A percentile compares a stretch with the other conserved stretches of the same genome.
Evolutionary conservation across 1,284 basidiomycete species (phyloP).

Genomic region (Cryptococcus deneoformans): DNA sequence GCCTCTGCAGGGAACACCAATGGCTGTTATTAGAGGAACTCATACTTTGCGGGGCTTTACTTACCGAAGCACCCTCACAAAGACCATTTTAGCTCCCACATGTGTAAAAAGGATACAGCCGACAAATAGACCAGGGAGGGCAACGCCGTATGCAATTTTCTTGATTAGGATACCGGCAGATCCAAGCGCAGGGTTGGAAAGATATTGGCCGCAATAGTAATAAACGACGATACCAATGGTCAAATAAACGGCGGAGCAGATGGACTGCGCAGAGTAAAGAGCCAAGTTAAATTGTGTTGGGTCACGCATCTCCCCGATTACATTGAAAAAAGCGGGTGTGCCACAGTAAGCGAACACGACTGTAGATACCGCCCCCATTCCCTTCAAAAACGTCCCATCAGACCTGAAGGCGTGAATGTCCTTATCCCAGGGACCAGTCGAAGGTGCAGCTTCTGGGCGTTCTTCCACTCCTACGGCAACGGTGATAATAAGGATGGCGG

Average conservation of each 20-base stretch:
- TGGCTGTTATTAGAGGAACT: background rate
- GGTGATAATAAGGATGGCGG: constrained; percentile 43
- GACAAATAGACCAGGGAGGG: constrained; percentile 40
- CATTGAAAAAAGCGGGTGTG: constrained; percentile 37
- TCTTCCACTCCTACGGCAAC: constrained; percentile 48
- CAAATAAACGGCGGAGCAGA: constrained; percentile 41
- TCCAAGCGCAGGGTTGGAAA: constrained; percentile 40
- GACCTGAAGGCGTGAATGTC: constrained; percentile 23
- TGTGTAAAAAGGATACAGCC: constrained; percentile 18
- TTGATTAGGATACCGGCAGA: constrained; percentile 45
- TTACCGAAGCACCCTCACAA: constrained; percentile 39
- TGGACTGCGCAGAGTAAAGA: constrained; percentile 19
- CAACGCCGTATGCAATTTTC: constrained; percentile 47
- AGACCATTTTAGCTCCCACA: constrained; percentile 34
- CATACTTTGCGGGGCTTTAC: background rate
- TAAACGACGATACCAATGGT: constrained; percentile 38
- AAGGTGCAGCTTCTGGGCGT: constrained; percentile 32
- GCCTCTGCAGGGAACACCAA: constrained; percentile 27
- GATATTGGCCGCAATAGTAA: constrained; percentile 40
- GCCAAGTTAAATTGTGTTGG: constrained; percentile 28
- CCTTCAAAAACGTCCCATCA: constrained; percentile 34
- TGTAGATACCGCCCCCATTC: constrained; percentile 43
- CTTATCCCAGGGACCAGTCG: constrained; percentile 30
- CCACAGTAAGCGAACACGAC: constrained; percentile 42
- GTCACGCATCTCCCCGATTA: constrained; percentile 49